Percentiles rank a stretch among this genome's conserved stretches.
phyloP scores from a whole-genome alignment of 306 rosid species.

The Carpinus viminea region DNA sequence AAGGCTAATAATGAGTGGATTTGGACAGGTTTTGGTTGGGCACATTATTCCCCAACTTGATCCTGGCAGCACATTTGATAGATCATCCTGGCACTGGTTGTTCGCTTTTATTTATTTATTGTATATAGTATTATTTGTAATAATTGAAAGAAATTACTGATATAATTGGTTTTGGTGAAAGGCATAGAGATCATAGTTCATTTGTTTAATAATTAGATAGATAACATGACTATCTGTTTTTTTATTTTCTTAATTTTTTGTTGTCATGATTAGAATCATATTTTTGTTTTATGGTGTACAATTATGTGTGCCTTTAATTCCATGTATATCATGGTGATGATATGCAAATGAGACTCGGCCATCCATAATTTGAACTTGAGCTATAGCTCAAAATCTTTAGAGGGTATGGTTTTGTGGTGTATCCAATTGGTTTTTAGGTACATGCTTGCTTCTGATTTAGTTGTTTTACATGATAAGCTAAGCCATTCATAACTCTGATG shows the following conservation, averaged over 20 bases:
- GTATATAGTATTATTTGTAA: not conserved
- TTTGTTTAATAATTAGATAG: no score
- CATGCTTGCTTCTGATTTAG: no score
- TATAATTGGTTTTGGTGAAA: not conserved
- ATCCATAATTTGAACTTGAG: not conserved
- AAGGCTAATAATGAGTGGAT: no score
- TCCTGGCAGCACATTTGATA: not conserved
- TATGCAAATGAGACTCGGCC: not conserved
- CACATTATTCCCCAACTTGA: not conserved
- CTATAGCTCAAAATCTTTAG: not conserved
- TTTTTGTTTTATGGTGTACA: not conserved
- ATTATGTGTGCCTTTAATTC: not conserved
- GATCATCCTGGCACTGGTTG: not conserved
- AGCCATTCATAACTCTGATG: not conserved
- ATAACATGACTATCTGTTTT: no score
- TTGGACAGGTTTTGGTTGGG: conserved; percentile 1
- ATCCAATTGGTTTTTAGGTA: no score
- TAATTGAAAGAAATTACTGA: not conserved
- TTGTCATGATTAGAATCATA: not conserved
- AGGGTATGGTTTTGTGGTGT: no score
- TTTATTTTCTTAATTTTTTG: no score
- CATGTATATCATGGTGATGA: not conserved
- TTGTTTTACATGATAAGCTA: not conserved
- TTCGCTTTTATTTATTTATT: not conserved
- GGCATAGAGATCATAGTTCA: no score